Evolutionary conservation across 2,329 filamentous ascomycete species (phyloP).

Genomic region (Trichoderma gracile): DNA sequence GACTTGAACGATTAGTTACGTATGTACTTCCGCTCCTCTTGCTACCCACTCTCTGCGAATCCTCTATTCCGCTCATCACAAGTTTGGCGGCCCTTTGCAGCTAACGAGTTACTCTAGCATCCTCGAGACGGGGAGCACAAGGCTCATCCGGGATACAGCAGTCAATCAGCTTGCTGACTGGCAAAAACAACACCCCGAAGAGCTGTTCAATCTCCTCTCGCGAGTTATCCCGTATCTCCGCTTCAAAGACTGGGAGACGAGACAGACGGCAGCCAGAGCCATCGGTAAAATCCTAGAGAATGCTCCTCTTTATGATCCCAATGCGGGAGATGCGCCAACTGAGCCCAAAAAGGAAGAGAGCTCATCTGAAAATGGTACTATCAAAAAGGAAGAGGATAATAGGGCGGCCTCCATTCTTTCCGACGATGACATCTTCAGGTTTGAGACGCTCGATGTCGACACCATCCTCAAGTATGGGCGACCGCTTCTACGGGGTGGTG

Average conservation of each 20-base stretch:
- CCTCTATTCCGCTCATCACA: too few relatives aligned
- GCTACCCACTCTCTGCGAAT: too few relatives aligned
- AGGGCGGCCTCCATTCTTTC: conserved; percentile 46
- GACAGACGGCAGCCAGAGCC: conserved; percentile 89
- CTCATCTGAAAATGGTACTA: conserved; percentile 40
- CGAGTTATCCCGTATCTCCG: conserved; percentile 93
- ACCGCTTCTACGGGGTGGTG: conserved; percentile 79
- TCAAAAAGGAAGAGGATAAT: conserved; percentile 67
- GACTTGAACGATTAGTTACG: conserved; percentile 85
- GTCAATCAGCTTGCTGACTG: conserved; percentile 96
- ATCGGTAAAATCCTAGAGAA: conserved; percentile 92
- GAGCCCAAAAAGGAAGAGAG: conserved; percentile 45
- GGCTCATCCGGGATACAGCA: conserved; percentile 92
- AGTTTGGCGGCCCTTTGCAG: background rate
- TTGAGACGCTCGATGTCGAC: conserved; percentile 74
- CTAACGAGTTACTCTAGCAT: conserved; percentile 57
- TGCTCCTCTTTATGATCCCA: conserved; percentile 85
- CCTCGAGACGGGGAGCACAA: conserved; percentile 95
- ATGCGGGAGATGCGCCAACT: conserved; percentile 64
- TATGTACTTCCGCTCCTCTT: conserved; percentile 52
- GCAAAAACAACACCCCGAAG: conserved; percentile 96
- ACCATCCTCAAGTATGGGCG: conserved; percentile 82
- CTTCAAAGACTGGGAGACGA: conserved; percentile 95
- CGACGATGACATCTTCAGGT: conserved; percentile 65
- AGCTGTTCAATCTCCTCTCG: conserved; percentile 91